A percentile compares a stretch with the other conserved stretches of the same genome.
Evolutionary conservation across 148 eudicot species (phyloP).

Genomic region (Silene latifolia): DNA sequence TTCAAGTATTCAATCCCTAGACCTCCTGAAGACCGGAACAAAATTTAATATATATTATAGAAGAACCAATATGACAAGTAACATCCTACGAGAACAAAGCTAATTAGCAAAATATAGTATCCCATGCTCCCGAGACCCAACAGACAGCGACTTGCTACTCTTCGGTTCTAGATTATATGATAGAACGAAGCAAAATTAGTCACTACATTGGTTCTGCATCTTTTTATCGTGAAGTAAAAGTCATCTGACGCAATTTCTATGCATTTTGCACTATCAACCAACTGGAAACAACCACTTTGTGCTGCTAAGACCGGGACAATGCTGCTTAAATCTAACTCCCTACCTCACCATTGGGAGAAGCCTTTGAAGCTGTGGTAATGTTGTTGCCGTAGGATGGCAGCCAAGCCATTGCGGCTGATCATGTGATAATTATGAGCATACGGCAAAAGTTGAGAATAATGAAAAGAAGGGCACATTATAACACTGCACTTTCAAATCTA

Average conservation of each 20-base stretch:
- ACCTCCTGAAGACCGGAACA: no score
- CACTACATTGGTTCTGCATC: background rate
- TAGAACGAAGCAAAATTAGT: background rate
- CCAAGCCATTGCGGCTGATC: background rate
- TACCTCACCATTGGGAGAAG: background rate
- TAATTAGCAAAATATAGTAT: no score
- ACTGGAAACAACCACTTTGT: background rate
- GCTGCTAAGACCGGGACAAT: background rate
- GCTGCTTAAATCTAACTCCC: background rate
- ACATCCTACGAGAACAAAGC: background rate
- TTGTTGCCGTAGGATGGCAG: background rate
- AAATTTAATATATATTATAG: background rate
- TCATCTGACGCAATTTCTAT: background rate
- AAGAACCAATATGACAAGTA: background rate
- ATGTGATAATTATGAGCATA: constrained; percentile 6
- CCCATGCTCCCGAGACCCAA: background rate
- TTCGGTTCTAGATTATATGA: background rate
- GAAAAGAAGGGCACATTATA: constrained; percentile 16
- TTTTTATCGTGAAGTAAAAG: background rate
- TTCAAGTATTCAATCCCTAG: no score
- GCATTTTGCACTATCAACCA: background rate
- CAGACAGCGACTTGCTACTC: background rate
- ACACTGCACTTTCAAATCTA: constrained; percentile 14
- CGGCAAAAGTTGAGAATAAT: background rate
- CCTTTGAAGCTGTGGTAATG: background rate